Conservation (phyloP, 2,329 filamentous ascomycete genomes). For the Lasiodiplodia theobromae region DNA sequence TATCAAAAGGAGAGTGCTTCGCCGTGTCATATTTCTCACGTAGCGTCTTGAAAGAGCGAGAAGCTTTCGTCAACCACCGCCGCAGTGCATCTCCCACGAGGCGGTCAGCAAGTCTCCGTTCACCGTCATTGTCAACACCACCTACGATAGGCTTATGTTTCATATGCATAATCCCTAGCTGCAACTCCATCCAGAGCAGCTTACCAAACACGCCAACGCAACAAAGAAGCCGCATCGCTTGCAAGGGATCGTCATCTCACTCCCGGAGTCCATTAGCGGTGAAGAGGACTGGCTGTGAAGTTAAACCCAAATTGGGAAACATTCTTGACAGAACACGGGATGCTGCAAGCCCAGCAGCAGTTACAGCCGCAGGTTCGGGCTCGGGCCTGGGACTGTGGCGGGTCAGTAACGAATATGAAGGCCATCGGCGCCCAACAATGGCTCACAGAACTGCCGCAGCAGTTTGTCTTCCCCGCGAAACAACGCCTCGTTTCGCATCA, state of each 20-base stretch:
- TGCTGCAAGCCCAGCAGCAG: constrained; percentile 16
- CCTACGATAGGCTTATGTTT: constrained; percentile 27
- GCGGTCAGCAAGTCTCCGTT: constrained; percentile 28
- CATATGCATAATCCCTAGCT: constrained; percentile 29
- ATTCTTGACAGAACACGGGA: constrained; percentile 6
- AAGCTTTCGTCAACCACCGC: neutral
- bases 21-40: neutral
- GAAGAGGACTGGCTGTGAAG: constrained; percentile 2
- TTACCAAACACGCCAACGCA: constrained; percentile 1
- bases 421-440: constrained; percentile 10
- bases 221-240: constrained; percentile 26
- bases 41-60: neutral
- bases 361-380: constrained; percentile 2
- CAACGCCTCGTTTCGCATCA: neutral
- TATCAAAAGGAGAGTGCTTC: neutral
- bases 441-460: neutral
- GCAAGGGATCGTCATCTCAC: constrained; percentile 10
- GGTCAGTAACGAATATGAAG: constrained; percentile 4
- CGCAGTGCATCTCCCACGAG: constrained; percentile 4
- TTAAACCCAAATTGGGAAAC: constrained; percentile 7
- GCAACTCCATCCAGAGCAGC: neutral
- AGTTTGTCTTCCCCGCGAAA: constrained; percentile 3
- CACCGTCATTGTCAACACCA: constrained; percentile 21
- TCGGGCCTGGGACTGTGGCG: neutral
- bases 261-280: constrained; percentile 10